Conservation (phyloP, 345 rosid genomes). For the Capsella bursapastoris region DNA sequence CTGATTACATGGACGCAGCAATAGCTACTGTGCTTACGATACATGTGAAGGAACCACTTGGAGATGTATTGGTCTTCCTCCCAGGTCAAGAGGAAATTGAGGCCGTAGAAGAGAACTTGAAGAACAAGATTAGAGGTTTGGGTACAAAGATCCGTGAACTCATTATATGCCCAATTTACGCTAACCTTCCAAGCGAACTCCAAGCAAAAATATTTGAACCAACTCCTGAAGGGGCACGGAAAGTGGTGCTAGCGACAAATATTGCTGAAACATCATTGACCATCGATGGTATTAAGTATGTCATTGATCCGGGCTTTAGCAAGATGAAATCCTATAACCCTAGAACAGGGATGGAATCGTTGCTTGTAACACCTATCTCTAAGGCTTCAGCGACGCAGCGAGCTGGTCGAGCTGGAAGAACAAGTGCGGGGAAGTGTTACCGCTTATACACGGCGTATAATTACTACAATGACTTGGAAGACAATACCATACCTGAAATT, state of each 20-base stretch:
- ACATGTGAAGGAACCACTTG: conserved; percentile 67
- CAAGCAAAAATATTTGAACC: conserved; percentile 89
- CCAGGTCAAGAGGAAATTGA: conserved; percentile 96
- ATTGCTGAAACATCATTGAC: conserved; percentile 91
- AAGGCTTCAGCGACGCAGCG: conserved; percentile 91
- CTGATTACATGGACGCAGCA: conserved; percentile 90
- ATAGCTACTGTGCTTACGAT: conserved; percentile 75
- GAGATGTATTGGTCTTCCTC: conserved; percentile 78
- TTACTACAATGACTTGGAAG: conserved; percentile 76
- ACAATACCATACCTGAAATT: conserved; percentile 79
- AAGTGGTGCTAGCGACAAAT: conserved; percentile 85
- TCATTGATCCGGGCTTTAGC: conserved; percentile 83
- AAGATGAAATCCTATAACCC: conserved; percentile 90
- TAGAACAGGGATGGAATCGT: conserved; percentile 89
- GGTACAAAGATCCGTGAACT: conserved; percentile 86
- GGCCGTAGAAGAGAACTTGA: conserved; percentile 79
- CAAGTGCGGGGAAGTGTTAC: conserved; percentile 84
- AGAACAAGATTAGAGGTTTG: conserved; percentile 71
- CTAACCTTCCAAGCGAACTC: conserved; percentile 85
- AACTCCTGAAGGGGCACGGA: conserved; percentile 87
- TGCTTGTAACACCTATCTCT: conserved; percentile 76
- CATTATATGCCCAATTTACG: conserved; percentile 85
- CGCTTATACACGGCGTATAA: conserved; percentile 75
- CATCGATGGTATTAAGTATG: conserved; percentile 82
- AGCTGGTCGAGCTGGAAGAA: conserved; percentile 84